Evolutionary conservation across 106 monocot species (phyloP).

Genomic region (Acorus calamus): DNA sequence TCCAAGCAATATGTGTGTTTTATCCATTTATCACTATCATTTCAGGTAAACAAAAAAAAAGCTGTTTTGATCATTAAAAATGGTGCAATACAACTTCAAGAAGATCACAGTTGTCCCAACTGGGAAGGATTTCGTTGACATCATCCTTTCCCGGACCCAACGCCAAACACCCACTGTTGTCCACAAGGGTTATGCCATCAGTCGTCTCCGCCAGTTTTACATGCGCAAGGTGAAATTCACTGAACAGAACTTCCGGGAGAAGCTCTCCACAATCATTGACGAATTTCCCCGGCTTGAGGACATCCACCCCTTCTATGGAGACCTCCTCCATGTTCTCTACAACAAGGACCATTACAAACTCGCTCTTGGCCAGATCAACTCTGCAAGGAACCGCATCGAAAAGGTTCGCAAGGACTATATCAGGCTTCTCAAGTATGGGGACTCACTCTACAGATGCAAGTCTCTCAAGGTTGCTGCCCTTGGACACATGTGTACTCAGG

Average conservation of each 20-base stretch:
- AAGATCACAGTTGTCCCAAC: slow-evolving; percentile 86
- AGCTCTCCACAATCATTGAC: slow-evolving; percentile 78
- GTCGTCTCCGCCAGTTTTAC: slow-evolving; percentile 85
- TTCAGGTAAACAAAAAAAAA: too few relatives aligned
- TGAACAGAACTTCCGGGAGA: slow-evolving; percentile 85
- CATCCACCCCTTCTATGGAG: slow-evolving; percentile 92
- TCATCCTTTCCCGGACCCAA: slow-evolving; percentile 91
- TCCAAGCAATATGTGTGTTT: too few relatives aligned
- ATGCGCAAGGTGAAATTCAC: slow-evolving; percentile 94
- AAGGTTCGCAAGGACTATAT: slow-evolving; percentile 88
- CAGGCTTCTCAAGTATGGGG: slow-evolving; percentile 89
- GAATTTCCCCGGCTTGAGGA: slow-evolving; percentile 83
- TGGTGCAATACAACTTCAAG: slow-evolving; percentile 99
- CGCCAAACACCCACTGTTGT: slow-evolving; percentile 97
- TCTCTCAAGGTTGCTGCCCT: slow-evolving; percentile 91
- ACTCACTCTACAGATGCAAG: slow-evolving; percentile 91
- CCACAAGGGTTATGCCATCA: slow-evolving; percentile 89
- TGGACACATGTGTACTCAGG: slow-evolving; percentile 82
- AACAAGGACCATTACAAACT: slow-evolving; percentile 99
- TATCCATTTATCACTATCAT: too few relatives aligned
- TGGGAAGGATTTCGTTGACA: slow-evolving; percentile 79
- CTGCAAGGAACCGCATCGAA: slow-evolving; percentile 72
- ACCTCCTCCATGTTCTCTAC: slow-evolving; percentile 85
- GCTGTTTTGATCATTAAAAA: slow-evolving; percentile 11
- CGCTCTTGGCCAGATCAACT: slow-evolving; percentile 89